Evolutionary conservation across 805 yeast species (phyloP).

Genomic region (Nakazawaea laoshanensis): DNA sequence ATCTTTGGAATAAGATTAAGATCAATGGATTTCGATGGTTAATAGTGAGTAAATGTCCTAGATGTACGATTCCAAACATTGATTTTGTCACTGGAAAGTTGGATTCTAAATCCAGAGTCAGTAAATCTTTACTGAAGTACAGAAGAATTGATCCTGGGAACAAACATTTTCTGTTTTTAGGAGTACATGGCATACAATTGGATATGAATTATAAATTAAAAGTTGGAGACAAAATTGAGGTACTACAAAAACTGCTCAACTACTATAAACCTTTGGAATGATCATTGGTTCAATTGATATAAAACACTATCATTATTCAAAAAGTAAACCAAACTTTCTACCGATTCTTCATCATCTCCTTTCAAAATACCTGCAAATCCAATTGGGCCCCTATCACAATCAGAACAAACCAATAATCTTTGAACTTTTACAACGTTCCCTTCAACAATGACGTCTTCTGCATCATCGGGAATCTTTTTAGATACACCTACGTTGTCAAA

Average conservation of each 20-base stretch:
- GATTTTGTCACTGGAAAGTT: constrained; percentile 13
- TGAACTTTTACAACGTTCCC: constrained; percentile 26
- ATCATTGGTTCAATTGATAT: constrained; percentile 21
- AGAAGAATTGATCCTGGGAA: constrained; percentile 10
- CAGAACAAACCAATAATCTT: constrained; percentile 59
- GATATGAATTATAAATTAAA: constrained; percentile 4
- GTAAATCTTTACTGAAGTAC: constrained; percentile 5
- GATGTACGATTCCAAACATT: constrained; percentile 22
- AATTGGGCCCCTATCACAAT: constrained; percentile 71
- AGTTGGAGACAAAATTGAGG: constrained; percentile 8
- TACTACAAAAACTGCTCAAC: constrained; percentile 7
- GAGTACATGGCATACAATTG: constrained; percentile 8
- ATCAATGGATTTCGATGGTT: constrained; percentile 14
- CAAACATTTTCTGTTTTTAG: constrained; percentile 6
- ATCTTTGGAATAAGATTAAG: constrained; percentile 18
- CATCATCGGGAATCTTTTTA: constrained; percentile 21
- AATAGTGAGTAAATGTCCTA: constrained; percentile 19
- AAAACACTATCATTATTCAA: constrained; percentile 37
- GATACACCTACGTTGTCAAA: constrained; percentile 78
- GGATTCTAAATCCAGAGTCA: constrained; percentile 3
- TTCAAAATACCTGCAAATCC: constrained; percentile 49
- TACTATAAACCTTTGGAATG: constrained; percentile 10
- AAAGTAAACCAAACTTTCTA: constrained; percentile 31
- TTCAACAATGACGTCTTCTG: constrained; percentile 13
- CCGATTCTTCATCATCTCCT: constrained; percentile 17